Evolutionary conservation across 495 filamentous ascomycete species (phyloP).

Genomic region (Podospora fimiseda): DNA sequence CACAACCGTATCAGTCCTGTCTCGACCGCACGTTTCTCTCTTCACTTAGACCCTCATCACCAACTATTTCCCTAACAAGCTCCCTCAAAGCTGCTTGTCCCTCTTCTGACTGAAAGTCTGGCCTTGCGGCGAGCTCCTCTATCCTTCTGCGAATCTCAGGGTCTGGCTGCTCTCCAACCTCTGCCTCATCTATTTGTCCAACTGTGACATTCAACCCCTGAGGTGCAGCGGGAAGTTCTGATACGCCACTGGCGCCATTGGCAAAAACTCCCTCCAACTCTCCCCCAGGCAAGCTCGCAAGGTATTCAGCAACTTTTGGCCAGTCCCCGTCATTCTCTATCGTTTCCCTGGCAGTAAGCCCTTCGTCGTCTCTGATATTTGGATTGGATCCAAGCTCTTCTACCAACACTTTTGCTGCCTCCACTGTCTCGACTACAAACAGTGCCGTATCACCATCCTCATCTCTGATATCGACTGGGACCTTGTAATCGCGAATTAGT

Average conservation of each 20-base stretch:
- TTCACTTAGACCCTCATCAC: slow-evolving; percentile 43
- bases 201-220: slow-evolving; percentile 62
- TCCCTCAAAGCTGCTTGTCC: slow-evolving; percentile 63
- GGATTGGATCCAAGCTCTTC: slow-evolving; percentile 73
- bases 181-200: slow-evolving; percentile 58
- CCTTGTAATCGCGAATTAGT: slow-evolving; percentile 70
- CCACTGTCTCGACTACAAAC: slow-evolving; percentile 73
- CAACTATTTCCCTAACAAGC: slow-evolving; percentile 64
- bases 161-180: slow-evolving; percentile 53
- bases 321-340: slow-evolving; percentile 66
- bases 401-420: slow-evolving; percentile 67
- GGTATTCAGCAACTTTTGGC: slow-evolving; percentile 60
- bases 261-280: slow-evolving; percentile 20
- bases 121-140: slow-evolving; percentile 65
- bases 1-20: slow-evolving; percentile 36
- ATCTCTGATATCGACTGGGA: slow-evolving; percentile 72
- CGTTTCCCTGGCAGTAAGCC: slow-evolving; percentile 62
- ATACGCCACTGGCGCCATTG: slow-evolving; percentile 18
- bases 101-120: slow-evolving; percentile 64
- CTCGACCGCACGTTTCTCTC: slow-evolving; percentile 59
- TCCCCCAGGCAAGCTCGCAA: slow-evolving; percentile 43
- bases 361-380: slow-evolving; percentile 55
- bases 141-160: slow-evolving; percentile 68
- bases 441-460: slow-evolving; percentile 88
- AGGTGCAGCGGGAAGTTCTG: slow-evolving; percentile 48